A percentile compares a stretch with the other conserved stretches of the same genome.
phyloP scores from a whole-genome alignment of 1,139 yeast genomes.

The Debaryomyces subglobosus region DNA sequence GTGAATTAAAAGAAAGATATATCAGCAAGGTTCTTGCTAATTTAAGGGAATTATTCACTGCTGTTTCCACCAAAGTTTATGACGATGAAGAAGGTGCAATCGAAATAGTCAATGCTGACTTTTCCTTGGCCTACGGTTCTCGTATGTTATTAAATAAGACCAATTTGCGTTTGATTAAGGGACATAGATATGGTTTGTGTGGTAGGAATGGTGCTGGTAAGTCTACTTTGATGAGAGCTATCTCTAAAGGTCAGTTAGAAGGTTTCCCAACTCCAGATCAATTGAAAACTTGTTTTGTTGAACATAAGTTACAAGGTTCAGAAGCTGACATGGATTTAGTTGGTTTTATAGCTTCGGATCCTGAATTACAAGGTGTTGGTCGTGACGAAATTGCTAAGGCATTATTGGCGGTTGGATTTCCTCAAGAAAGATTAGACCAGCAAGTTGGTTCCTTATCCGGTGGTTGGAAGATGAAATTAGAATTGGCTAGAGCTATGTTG shows the following conservation, averaged over 20 bases:
- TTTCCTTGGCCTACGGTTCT: slow-evolving; percentile 95
- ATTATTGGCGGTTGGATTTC: slow-evolving; percentile 83
- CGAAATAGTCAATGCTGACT: slow-evolving; percentile 90
- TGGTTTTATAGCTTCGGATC: slow-evolving; percentile 87
- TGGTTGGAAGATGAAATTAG: slow-evolving; percentile 99
- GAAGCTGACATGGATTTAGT: slow-evolving; percentile 92
- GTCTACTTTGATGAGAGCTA: slow-evolving; percentile 95
- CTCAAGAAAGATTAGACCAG: slow-evolving; percentile 85
- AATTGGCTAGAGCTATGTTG: slow-evolving; percentile 96
- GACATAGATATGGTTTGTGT: slow-evolving; percentile 96
- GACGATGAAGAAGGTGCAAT: slow-evolving; percentile 70
- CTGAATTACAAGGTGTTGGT: slow-evolving; percentile 66
- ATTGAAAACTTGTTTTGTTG: slow-evolving; percentile 93
- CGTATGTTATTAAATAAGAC: slow-evolving; percentile 96
- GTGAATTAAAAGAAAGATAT: slow-evolving; percentile 42
- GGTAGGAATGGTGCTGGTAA: slow-evolving; percentile 99
- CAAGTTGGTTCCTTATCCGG: slow-evolving; percentile 95
- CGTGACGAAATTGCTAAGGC: slow-evolving; percentile 75
- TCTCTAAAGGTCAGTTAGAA: slow-evolving; percentile 94
- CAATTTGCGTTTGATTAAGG: slow-evolving; percentile 80
- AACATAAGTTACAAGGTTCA: slow-evolving; percentile 94
- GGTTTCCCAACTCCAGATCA: slow-evolving; percentile 94
- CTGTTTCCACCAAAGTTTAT: slow-evolving; percentile 54
- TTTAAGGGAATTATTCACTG: slow-evolving; percentile 68
- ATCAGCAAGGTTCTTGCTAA: slow-evolving; percentile 52